Conservation (phyloP, 83 land plant species). For the Diphasiastrum complanatum region DNA sequence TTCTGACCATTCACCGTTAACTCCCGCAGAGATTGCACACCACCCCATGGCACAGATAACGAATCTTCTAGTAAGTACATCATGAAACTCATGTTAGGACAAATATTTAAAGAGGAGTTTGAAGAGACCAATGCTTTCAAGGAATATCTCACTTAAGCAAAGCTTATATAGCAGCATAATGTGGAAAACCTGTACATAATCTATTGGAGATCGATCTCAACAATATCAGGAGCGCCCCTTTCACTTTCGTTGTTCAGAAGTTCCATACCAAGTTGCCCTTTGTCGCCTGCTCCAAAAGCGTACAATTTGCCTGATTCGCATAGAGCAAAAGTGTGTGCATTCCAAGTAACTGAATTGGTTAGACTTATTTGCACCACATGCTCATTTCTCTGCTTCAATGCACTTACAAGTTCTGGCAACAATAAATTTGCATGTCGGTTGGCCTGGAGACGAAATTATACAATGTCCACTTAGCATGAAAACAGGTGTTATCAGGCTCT, state of each 20-base stretch:
- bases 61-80: too few species aligned
- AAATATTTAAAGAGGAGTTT: too few species aligned
- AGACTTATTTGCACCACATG: slow-evolving; percentile 73
- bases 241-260: slow-evolving; percentile 52
- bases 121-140: too few species aligned
- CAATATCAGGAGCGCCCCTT: slow-evolving; percentile 62
- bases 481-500: background rate
- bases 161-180: too few species aligned
- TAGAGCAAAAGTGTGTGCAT: slow-evolving; percentile 91
- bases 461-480: background rate
- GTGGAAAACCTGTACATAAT: too few species aligned
- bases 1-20: too few species aligned
- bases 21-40: too few species aligned
- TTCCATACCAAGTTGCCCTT: slow-evolving; percentile 78
- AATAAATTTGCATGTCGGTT: slow-evolving; percentile 60
- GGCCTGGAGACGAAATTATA: slow-evolving; percentile 32
- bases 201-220: slow-evolving; percentile 74
- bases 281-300: slow-evolving; percentile 87
- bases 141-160: too few species aligned
- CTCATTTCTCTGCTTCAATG: slow-evolving; percentile 58
- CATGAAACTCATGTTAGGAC: too few species aligned
- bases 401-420: slow-evolving; percentile 56
- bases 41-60: too few species aligned
- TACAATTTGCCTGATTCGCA: slow-evolving; percentile 72
- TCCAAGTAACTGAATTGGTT: slow-evolving; percentile 83